phyloP scores from a whole-genome alignment of 257 asterid genomes.

The Ligustrum vulgare region DNA sequence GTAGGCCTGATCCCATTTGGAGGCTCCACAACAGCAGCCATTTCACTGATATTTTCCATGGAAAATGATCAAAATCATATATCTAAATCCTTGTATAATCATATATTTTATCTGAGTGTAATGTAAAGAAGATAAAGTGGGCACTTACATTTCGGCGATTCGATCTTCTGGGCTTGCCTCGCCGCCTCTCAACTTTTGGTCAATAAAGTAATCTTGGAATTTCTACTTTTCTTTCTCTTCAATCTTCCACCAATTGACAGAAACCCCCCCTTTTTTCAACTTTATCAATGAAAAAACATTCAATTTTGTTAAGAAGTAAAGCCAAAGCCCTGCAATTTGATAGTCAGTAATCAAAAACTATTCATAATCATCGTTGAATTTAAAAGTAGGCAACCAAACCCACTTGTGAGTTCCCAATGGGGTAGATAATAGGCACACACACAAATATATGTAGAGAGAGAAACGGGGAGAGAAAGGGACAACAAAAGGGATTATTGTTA shows the following conservation, averaged over 20 bases:
- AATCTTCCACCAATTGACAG: not conserved
- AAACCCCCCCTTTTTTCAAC: not conserved
- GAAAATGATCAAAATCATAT: not conserved
- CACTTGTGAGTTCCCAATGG: not conserved
- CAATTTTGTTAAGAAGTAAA: not conserved
- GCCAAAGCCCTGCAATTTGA: not conserved
- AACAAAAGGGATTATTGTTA: not conserved
- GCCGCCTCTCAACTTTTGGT: not conserved
- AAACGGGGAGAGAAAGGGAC: not conserved
- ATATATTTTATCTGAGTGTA: too few species aligned
- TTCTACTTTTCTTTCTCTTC: conserved; percentile 2
- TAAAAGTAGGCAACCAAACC: conserved; percentile 4
- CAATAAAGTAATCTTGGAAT: not conserved
- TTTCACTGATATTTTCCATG: not conserved
- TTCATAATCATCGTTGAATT: not conserved
- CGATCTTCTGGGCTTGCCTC: not conserved
- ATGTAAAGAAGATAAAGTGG: not conserved
- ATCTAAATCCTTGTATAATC: not conserved
- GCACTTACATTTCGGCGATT: not conserved
- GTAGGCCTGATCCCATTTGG: not conserved
- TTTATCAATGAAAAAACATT: not conserved
- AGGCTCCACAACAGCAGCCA: not conserved
- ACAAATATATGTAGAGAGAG: not conserved
- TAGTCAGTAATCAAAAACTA: too few species aligned
- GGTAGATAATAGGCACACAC: not conserved